Base-by-base conservation (phyloP, 2,329 filamentous ascomycete genomes). In the Penicillium sp. region DNA sequence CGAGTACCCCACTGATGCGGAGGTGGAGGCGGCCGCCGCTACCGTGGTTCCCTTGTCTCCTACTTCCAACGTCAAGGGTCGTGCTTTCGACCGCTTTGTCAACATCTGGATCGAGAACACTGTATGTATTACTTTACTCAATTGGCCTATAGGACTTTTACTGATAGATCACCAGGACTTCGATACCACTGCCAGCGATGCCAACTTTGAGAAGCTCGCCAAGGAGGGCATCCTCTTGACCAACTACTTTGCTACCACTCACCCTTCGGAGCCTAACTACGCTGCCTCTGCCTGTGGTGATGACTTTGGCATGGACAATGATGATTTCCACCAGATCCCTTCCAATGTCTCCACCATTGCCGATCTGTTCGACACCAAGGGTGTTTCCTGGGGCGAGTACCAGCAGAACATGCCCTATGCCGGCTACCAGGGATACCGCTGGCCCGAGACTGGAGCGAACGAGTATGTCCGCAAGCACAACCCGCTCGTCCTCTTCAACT, bases 401-500 rank as follows among this genome's bases (percentile, higher is more conserved):
- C 83, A 92, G 68, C 88, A 94, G 68, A 85, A 90, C 64, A 80
- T 88, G 80, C 89, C 89, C 6, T 90, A 85, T 71, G 79, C 83
- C 4, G 89, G 49, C 15, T 52, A 52, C 49, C 49, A 52, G 70
- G 88, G 88, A 41, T 70, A 71, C 21, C 76, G 74, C 1, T 89
- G 78, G 68, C 77, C 83, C 51, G 90, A 82, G 60, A 88, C 81
- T 2, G 81, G 82, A 28, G 79, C 81, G 45, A 88, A 91, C 64
- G 84, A 87, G 74, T 94, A 94, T 67, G 88, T 93, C 7, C 85
- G 90, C 66, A 93, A 94, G 75, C 89, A 94, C 75, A 90, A 92
- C 56, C 71, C 72, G 76, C 82, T 44, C 73, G 75, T 92, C 51
- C 76, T 87, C 49, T 89, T 83, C 72, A 81, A 90, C 67, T 83